Conservation (phyloP, 352 stramenopile species). For the Phytophthora nicotianae region DNA sequence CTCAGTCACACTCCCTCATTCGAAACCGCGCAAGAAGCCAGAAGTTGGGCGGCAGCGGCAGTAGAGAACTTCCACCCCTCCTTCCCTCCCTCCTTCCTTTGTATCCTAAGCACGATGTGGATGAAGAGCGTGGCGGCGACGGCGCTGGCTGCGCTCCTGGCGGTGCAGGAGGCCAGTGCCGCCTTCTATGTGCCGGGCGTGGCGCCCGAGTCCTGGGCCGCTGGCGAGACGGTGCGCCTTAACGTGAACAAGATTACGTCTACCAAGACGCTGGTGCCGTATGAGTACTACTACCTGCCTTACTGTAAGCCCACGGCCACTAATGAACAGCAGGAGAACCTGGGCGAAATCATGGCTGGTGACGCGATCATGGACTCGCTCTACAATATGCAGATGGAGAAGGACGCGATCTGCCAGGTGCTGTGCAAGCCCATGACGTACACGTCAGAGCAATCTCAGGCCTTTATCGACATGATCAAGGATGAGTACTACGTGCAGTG, state of each 20-base stretch:
- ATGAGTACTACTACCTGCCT: slow-evolving; percentile 99
- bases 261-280: slow-evolving; percentile 97
- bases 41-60: slow-evolving; percentile 12
- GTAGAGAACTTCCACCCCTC: slow-evolving; percentile 9
- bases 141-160: slow-evolving; percentile 31
- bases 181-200: slow-evolving; percentile 89
- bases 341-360: slow-evolving; percentile 93
- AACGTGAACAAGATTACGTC: slow-evolving; percentile 99
- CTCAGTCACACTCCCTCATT: slow-evolving; percentile 17
- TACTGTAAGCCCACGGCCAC: slow-evolving; percentile 89
- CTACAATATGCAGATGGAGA: slow-evolving; percentile 91
- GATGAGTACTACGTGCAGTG: slow-evolving; percentile 96
- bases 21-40: slow-evolving; percentile 31
- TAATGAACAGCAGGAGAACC: slow-evolving; percentile 90
- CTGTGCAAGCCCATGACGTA: slow-evolving; percentile 91
- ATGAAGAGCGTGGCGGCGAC: slow-evolving; percentile 36
- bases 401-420: slow-evolving; percentile 88
- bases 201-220: slow-evolving; percentile 81
- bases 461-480: slow-evolving; percentile 93
- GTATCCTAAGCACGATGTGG: slow-evolving; percentile 30
- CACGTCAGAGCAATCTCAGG: slow-evolving; percentile 70
- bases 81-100: slow-evolving; percentile 9
- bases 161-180: slow-evolving; percentile 33
- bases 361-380: slow-evolving; percentile 93
- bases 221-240: slow-evolving; percentile 87